Conservation (phyloP, 2,329 filamentous ascomycete species). For the Thermothelomyces thermophilus region DNA sequence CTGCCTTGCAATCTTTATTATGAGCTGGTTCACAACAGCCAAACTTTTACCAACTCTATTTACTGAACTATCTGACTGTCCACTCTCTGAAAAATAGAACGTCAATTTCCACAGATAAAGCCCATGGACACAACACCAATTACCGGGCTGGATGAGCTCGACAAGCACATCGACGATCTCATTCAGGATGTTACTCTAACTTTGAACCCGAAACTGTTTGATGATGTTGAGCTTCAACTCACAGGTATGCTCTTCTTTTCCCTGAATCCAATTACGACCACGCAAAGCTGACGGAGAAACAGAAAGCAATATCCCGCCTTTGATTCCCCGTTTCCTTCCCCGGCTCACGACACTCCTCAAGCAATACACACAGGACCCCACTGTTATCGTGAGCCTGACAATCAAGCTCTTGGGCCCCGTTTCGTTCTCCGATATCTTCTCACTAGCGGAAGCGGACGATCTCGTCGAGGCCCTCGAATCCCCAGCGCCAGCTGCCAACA, state of each 20-base stretch:
- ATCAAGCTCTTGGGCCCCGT: constrained; percentile 51
- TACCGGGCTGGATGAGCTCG: constrained; percentile 47
- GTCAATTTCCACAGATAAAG: background rate
- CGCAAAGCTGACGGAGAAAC: background rate
- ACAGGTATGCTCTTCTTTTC: constrained; percentile 36
- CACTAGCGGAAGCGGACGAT: constrained; percentile 44
- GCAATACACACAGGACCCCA: constrained; percentile 44
- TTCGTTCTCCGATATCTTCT: constrained; percentile 44
- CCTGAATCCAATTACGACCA: background rate
- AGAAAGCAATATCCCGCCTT: constrained; percentile 47
- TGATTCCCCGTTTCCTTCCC: constrained; percentile 49
- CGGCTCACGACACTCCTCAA: constrained; percentile 48
- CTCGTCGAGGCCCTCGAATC: constrained; percentile 48
- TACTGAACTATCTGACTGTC: background rate
- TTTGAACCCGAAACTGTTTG: constrained; percentile 47
- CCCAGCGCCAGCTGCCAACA: constrained; percentile 48
- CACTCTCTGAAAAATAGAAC: background rate
- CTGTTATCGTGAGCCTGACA: constrained; percentile 45
- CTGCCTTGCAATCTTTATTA: background rate
- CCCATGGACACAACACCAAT: constrained; percentile 38
- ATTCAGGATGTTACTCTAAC: constrained; percentile 36
- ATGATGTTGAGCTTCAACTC: constrained; percentile 53
- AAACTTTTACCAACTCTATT: background rate
- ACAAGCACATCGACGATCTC: constrained; percentile 48
- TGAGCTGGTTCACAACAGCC: background rate